Evolutionary conservation across 805 yeast species (phyloP), one percentile per base, ranked within the genome.

Genomic region (Pichia membranifaciens): DNA sequence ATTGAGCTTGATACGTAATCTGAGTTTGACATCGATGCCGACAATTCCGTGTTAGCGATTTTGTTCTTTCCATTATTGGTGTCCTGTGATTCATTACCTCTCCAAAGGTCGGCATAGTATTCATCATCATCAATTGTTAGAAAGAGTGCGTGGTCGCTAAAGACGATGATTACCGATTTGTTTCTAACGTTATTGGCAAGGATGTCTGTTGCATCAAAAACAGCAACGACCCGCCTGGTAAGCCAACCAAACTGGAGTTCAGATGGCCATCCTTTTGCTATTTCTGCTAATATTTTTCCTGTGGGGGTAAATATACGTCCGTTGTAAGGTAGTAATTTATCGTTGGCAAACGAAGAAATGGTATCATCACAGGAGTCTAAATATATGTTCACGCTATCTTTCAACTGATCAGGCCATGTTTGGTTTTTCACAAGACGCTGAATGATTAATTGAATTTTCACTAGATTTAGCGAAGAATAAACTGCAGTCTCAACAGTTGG

Each of bases 231-330:
- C 50, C 95, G 75, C 52, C 98, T 72, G 33, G 83, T 77, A 25
- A 88, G 62, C 97, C 96, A 90, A 18, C 95, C 96, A 59, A 81
- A 83, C 53, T 87, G 95, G 21, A 91, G 69, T 53, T 84, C 90
- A 0, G 78, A 67, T 0, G 98, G 98, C 97, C 97, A 90, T 12
- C 79, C 81, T 15, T 78, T 72, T 3, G 96, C 95, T 17, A 89
- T 64, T 56, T 89, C 96, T 0, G 95, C 82, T 43, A 91, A 67
- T 3, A 91, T 73, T 61, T 88, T 89, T 0, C 97, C 97, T 0
- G 96, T 82, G 2, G 96, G 96, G 0, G 96, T 90, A 61, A 89
- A 86, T 0, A 88, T 81, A 53, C 96, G 68, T 45, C 81, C 71
- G 50, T 74, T 76, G 52, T 76, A 81, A 8, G 79, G 76, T 43